Conservation (phyloP, 495 filamentous ascomycete species). For the Daldinia caldariorum region DNA sequence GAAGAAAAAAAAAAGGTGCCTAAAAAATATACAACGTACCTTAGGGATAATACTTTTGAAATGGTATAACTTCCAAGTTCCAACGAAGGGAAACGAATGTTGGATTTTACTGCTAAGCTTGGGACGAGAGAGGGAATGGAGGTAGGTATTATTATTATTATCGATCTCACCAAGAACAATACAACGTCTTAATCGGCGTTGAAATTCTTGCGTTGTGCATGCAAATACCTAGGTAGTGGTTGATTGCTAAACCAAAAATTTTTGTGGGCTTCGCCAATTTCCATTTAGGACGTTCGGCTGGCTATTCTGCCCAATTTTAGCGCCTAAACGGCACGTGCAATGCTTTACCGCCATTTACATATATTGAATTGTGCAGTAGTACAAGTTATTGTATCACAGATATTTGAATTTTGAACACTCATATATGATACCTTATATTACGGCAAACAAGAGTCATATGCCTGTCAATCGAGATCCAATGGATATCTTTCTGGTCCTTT, state of each 20-base stretch:
- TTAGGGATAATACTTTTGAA: background rate
- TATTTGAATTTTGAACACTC: background rate
- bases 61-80: background rate
- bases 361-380: too few relatives aligned
- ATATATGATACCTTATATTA: conserved; percentile 2
- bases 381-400: background rate
- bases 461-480: background rate
- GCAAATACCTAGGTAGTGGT: conserved; percentile 16
- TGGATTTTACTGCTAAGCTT: background rate
- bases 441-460: background rate
- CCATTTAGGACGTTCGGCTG: conserved; percentile 23
- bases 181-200: conserved; percentile 12
- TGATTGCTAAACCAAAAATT: conserved; percentile 30
- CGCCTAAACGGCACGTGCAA: conserved; percentile 32
- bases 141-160: conserved; percentile 4
- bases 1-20: too few relatives aligned
- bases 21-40: background rate
- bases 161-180: background rate
- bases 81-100: background rate
- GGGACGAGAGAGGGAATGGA: background rate
- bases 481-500: background rate
- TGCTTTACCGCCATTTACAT: conserved; percentile 26
- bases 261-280: conserved; percentile 43
- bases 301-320: conserved; percentile 30
- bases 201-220: conserved; percentile 30